Conservation (phyloP, 1,284 basidiomycete species). For the Ustilago crameri region DNA sequence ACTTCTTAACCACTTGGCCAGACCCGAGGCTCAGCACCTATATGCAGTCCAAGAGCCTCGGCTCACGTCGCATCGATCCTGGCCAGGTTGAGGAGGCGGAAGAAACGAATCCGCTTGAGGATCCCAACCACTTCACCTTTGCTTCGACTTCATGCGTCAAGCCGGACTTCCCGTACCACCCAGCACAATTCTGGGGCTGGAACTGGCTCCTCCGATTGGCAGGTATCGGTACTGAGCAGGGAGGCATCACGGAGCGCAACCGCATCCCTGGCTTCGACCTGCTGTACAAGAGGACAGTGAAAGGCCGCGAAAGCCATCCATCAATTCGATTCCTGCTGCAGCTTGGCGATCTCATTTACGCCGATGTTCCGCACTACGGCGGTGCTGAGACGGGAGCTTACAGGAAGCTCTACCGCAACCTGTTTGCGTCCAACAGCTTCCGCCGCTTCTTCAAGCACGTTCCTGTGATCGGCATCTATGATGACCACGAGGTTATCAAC, state of each 20-base stretch:
- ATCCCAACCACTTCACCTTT: slow-evolving; percentile 66
- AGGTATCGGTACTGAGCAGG: slow-evolving; percentile 53
- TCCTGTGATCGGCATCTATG: slow-evolving; percentile 65
- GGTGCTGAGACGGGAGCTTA: slow-evolving; percentile 55
- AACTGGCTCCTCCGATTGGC: slow-evolving; percentile 56
- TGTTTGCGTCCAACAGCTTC: slow-evolving; percentile 65
- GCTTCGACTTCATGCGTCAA: slow-evolving; percentile 66
- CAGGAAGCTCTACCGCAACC: slow-evolving; percentile 65
- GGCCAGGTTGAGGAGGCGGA: slow-evolving; percentile 5
- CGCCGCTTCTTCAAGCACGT: slow-evolving; percentile 60
- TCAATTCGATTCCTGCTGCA: slow-evolving; percentile 68
- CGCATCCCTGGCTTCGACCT: slow-evolving; percentile 78
- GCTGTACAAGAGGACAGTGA: slow-evolving; percentile 70
- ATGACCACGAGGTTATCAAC: slow-evolving; percentile 67
- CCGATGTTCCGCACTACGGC: slow-evolving; percentile 74
- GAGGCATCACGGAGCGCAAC: slow-evolving; percentile 62
- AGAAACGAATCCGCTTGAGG: slow-evolving; percentile 57
- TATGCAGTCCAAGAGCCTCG: slow-evolving; percentile 46
- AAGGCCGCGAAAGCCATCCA: slow-evolving; percentile 51
- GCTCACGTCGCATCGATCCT: slow-evolving; percentile 19
- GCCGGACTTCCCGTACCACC: slow-evolving; percentile 67
- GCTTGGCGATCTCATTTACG: slow-evolving; percentile 76
- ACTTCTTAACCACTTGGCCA: slow-evolving; percentile 73
- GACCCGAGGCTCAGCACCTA: slow-evolving; percentile 64
- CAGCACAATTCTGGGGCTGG: slow-evolving; percentile 66